phyloP scores from a whole-genome alignment of 2,329 filamentous ascomycete species.

The Escovopsis sp. region DNA sequence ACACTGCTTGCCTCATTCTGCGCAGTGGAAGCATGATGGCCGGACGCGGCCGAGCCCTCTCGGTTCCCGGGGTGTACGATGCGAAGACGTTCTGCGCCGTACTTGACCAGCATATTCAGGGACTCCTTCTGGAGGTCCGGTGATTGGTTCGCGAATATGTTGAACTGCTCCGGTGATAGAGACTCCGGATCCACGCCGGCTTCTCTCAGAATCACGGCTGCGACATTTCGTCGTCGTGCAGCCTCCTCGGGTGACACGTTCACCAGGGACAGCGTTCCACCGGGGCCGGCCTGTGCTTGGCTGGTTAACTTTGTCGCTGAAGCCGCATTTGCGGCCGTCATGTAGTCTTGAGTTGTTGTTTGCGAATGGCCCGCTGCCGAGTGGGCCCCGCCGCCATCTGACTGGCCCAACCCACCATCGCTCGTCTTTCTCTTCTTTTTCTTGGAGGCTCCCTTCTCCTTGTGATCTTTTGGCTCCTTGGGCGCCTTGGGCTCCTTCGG shows the following conservation, averaged over 20 bases:
- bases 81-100: conserved; percentile 40
- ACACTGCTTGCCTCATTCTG: conserved; percentile 9
- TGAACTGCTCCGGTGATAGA: conserved; percentile 40
- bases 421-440: conserved; percentile 15
- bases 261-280: conserved; percentile 9
- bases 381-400: neutral
- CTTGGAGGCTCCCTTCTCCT: conserved; percentile 8
- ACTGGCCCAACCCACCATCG: neutral
- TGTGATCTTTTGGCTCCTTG: conserved; percentile 6
- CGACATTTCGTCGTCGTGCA: conserved; percentile 32
- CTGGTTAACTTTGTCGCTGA: conserved; percentile 1
- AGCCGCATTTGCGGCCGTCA: neutral
- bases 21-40: conserved; percentile 12
- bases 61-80: conserved; percentile 38
- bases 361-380: conserved; percentile 1
- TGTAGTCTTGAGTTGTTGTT: too few relatives aligned
- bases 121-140: conserved; percentile 40
- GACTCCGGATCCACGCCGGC: conserved; percentile 37
- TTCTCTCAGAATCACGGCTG: conserved; percentile 30
- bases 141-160: conserved; percentile 45
- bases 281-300: conserved; percentile 6
- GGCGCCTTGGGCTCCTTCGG: conserved; percentile 11
- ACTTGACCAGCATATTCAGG: conserved; percentile 39
- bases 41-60: conserved; percentile 15
- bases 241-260: conserved; percentile 30